A percentile compares a stretch with the other conserved stretches of the same genome.
phyloP scores from a whole-genome alignment of 2,329 filamentous ascomycete species.

The Scytalidium sp. region DNA sequence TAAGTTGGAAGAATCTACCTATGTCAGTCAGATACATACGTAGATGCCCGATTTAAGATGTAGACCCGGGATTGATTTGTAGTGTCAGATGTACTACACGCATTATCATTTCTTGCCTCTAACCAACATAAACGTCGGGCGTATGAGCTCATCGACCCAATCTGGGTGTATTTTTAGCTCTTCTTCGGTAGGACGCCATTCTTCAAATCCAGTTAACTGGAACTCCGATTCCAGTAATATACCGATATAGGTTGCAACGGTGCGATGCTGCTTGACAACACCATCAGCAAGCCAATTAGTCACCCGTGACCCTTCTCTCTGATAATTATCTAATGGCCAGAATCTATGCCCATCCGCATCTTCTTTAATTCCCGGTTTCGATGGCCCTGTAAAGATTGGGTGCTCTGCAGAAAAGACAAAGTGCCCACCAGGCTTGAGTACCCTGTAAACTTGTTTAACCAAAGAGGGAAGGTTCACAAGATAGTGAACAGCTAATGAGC shows the following conservation, averaged over 20 bases:
- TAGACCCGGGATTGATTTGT: too few species aligned
- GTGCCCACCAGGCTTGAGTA: slow-evolving; percentile 81
- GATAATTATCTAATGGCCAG: slow-evolving; percentile 41
- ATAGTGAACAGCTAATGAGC: slow-evolving; percentile 87
- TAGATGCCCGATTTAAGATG: too few species aligned
- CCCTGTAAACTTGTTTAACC: slow-evolving; percentile 74
- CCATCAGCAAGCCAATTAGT: slow-evolving; percentile 40
- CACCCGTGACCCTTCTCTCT: slow-evolving; percentile 37
- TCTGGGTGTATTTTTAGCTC: slow-evolving; percentile 26
- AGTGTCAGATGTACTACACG: too few species aligned
- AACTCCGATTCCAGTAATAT: slow-evolving; percentile 34
- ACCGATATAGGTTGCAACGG: slow-evolving; percentile 37
- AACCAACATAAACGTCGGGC: slow-evolving; percentile 35
- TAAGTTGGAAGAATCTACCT: too few species aligned
- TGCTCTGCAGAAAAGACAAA: slow-evolving; percentile 64
- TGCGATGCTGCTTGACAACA: slow-evolving; percentile 45
- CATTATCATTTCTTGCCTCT: slow-evolving; percentile 13
- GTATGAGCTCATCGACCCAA: slow-evolving; percentile 28
- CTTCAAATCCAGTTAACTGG: slow-evolving; percentile 34
- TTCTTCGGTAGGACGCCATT: slow-evolving; percentile 32
- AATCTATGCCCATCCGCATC: slow-evolving; percentile 29
- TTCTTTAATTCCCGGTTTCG: slow-evolving; percentile 27
- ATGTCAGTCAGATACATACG: too few species aligned
- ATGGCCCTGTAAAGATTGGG: slow-evolving; percentile 43
- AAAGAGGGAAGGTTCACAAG: slow-evolving; percentile 87